phyloP scores from a whole-genome alignment of 441 rosid genomes.

The Gossypium lobatum region DNA sequence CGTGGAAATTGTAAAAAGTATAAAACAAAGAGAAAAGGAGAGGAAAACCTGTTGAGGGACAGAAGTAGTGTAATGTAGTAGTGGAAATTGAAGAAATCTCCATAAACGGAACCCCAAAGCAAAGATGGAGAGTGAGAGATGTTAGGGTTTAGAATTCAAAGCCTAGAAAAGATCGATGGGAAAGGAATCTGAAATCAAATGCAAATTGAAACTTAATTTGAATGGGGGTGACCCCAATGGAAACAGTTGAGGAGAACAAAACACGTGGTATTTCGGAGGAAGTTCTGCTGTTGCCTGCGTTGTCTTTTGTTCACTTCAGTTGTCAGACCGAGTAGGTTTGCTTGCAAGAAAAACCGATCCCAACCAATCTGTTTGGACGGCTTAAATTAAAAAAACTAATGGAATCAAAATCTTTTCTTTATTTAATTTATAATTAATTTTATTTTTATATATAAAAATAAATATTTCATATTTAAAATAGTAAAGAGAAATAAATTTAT shows the following conservation, averaged over 20 bases:
- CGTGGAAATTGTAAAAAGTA: neutral
- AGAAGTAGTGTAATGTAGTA: conserved; percentile 17
- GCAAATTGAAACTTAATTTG: neutral
- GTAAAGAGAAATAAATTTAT: too few relatives aligned
- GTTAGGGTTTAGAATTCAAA: neutral
- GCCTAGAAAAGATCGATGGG: neutral
- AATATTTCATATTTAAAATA: too few relatives aligned
- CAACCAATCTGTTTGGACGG: too few relatives aligned
- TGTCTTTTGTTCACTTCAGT: neutral
- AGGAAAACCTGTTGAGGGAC: conserved; percentile 36
- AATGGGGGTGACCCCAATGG: neutral
- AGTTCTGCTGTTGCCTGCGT: neutral
- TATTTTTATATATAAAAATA: too few relatives aligned
- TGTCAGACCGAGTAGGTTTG: neutral
- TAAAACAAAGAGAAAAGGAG: neutral
- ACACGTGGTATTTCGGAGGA: neutral
- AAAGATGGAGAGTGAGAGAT: neutral
- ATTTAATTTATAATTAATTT: too few relatives aligned
- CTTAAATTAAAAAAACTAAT: too few relatives aligned
- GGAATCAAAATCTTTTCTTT: too few relatives aligned
- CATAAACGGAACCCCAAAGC: conserved; percentile 23
- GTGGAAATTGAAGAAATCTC: conserved; percentile 37
- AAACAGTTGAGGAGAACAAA: neutral
- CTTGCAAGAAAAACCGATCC: too few relatives aligned
- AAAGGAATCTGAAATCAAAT: neutral